A percentile compares a stretch with the other conserved stretches of the same genome.
Evolutionary conservation across 228 moss, liverwort and hornwort species (phyloP).

Genomic region (Sphagnum magellanicum): DNA sequence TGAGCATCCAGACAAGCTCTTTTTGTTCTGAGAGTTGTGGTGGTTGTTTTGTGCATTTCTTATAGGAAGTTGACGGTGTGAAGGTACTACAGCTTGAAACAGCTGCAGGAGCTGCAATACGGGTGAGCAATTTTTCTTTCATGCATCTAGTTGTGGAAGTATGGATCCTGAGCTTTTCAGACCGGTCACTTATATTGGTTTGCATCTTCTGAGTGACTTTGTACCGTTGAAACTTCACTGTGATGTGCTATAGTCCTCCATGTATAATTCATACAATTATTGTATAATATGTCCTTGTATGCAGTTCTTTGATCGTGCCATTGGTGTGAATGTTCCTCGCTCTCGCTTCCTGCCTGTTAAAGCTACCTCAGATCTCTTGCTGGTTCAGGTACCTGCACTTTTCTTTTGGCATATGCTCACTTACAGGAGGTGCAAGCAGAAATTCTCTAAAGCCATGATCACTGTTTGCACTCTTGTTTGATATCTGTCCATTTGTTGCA

Average conservation of each 20-base stretch:
- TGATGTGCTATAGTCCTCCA: background rate
- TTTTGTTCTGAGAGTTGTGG: background rate
- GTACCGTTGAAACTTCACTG: too few relatives aligned
- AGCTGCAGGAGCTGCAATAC: conserved; percentile 98
- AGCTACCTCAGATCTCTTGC: conserved; percentile 87
- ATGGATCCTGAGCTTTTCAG: background rate
- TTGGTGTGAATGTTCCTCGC: conserved; percentile 79
- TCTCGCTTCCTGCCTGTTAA: conserved; percentile 94
- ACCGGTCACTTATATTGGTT: background rate
- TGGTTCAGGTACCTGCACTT: conserved; percentile 69
- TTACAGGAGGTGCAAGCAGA: background rate
- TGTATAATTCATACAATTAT: background rate
- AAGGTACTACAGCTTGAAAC: conserved; percentile 95
- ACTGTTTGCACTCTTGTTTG: background rate
- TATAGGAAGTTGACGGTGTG: conserved; percentile 96
- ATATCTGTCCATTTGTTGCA: background rate
- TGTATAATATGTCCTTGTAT: background rate
- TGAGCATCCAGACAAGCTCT: too few relatives aligned
- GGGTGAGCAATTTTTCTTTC: conserved; percentile 25
- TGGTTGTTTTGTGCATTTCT: background rate
- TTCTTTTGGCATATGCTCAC: too few relatives aligned
- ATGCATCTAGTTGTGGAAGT: background rate
- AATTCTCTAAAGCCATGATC: background rate
- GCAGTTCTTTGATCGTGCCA: conserved; percentile 95
- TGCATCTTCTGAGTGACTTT: conserved; percentile 1